Conservation (phyloP, 2,329 filamentous ascomycete species). For the Ophiostoma montium region DNA sequence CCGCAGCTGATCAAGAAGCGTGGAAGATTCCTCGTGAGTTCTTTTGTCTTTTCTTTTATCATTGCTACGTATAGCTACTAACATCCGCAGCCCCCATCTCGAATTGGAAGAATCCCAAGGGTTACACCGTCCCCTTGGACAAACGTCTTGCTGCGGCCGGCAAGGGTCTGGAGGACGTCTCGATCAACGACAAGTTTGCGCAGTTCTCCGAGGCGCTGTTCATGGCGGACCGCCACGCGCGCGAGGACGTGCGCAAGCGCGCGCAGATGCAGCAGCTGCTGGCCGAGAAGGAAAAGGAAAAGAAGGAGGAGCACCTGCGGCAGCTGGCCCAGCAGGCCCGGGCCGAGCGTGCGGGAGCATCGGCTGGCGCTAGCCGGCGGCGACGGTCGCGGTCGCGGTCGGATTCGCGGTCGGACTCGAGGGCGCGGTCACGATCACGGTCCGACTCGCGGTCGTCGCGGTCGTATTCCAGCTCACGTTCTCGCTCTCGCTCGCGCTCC, state of each 20-base stretch:
- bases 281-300: slow-evolving; percentile 88
- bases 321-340: slow-evolving; percentile 81
- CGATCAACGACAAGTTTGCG: slow-evolving; percentile 97
- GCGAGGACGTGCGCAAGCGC: slow-evolving; percentile 88
- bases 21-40: slow-evolving; percentile 62
- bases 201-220: slow-evolving; percentile 90
- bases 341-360: slow-evolving; percentile 49
- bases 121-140: slow-evolving; percentile 89
- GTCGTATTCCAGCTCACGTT: not conserved
- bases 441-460: slow-evolving; percentile 9
- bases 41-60: no score
- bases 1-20: slow-evolving; percentile 90
- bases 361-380: slow-evolving; percentile 7
- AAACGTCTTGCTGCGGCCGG: slow-evolving; percentile 93
- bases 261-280: slow-evolving; percentile 90
- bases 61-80: no score
- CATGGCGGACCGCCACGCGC: slow-evolving; percentile 84
- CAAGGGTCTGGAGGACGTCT: slow-evolving; percentile 77
- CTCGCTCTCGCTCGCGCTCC: slow-evolving; percentile 19
- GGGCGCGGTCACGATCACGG: not conserved
- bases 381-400: slow-evolving; percentile 2
- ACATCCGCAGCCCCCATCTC: slow-evolving; percentile 55
- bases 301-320: slow-evolving; percentile 86
- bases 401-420: not conserved
- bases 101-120: slow-evolving; percentile 99